Base-by-base conservation (phyloP, 371 early-diverging fungal species). In the Mucor plumbeus region DNA sequence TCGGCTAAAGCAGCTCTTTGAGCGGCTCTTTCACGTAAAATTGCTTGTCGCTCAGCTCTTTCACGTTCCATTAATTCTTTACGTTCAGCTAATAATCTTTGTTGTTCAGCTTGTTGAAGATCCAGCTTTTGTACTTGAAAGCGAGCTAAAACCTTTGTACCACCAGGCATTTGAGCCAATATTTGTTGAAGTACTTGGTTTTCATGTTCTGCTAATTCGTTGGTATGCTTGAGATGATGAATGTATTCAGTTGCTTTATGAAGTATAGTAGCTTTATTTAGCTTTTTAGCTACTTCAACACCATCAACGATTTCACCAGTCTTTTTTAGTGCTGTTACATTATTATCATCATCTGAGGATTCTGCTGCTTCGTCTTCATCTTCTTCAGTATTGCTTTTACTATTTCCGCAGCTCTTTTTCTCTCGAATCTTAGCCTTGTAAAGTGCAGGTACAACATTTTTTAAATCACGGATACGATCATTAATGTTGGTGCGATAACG, bases 401-500 rank as follows among this genome's bases (percentile, higher is more conserved):
- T 56, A 21, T 15, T 39, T 72, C 31, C 21, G 8, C 35, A 34
- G 8, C 15, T 56, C 11, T 56, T 56, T 21, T 64, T 69, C 67
- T 58, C 82, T 79, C 35, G 70, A 70, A 72, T 72, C 65, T 78
- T 55, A 61, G 75, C 80, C 79, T 84, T 65, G 77, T 75, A 75
- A 26, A 95, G 82, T 0, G 94, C 94, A 5, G 96, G 95, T 2
- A 96, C 92, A 1, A 91, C 88, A 61, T 85, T 84, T 64, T 90
- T 89, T 13, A 96, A 82, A 39, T 95, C 94, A 43, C 85, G 77
- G 56, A 96, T 95, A 57, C 95, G 87, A 69, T 94, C 91, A 79
- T 96, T 95, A 68, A 96, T 92, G 74, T 94, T 96, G 78, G 93
- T 94, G 67, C 96, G 87, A 77, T 95, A 94, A 41, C 93, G 85